phyloP scores from a whole-genome alignment of 163 green algal genomes.

The Scenedesmus sp. region DNA sequence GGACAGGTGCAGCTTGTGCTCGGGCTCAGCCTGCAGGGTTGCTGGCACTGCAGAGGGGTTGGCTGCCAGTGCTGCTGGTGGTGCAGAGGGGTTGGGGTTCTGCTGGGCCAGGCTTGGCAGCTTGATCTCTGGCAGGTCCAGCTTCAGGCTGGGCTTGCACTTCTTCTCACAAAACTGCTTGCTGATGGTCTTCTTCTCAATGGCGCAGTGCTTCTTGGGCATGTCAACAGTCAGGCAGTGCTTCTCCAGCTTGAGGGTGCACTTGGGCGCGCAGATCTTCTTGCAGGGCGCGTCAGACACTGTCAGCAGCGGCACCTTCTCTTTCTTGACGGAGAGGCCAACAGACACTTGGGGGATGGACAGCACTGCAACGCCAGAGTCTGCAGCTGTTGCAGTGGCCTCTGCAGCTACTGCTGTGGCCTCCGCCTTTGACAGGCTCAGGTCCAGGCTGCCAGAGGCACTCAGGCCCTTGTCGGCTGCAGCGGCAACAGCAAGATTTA shows the following conservation, averaged over 20 bases:
- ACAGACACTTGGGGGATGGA: not conserved
- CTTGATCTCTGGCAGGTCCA: slow-evolving; percentile 4
- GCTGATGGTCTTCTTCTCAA: slow-evolving; percentile 8
- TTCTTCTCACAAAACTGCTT: slow-evolving; percentile 8
- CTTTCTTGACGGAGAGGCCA: not conserved
- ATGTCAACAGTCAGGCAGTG: not conserved
- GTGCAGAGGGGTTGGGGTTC: not conserved
- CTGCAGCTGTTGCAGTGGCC: not conserved
- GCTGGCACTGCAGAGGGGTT: slow-evolving; percentile 14
- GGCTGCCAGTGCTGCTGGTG: not conserved
- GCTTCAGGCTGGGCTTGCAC: not conserved
- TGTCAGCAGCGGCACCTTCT: not conserved
- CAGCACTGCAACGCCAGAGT: not conserved
- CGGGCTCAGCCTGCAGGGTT: not conserved
- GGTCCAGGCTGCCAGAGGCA: not conserved
- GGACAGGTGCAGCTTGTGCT: not conserved
- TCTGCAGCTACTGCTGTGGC: not conserved
- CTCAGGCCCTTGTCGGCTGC: not conserved
- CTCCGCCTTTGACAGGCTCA: not conserved
- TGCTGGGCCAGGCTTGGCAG: not conserved
- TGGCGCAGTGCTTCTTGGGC: not conserved
- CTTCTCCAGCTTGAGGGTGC: slow-evolving; percentile 1
- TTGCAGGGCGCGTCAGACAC: slow-evolving; percentile 1
- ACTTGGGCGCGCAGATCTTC: not conserved
- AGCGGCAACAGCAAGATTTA: not conserved